Base-by-base conservation (phyloP, 2,329 filamentous ascomycete species). In the Alternaria novae-zelandiae region DNA sequence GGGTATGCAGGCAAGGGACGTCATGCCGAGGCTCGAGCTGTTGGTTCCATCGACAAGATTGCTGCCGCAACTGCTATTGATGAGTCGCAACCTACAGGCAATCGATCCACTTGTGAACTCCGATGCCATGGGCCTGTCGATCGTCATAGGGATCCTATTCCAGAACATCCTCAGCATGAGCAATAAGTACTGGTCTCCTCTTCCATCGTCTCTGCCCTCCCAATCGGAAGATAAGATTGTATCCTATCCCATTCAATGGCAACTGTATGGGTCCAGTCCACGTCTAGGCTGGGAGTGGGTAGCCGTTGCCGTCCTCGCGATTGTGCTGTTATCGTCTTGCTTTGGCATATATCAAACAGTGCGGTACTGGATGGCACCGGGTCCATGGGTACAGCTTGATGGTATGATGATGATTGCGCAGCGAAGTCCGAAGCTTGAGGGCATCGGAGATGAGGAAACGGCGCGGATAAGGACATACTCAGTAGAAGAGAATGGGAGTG, bases 241-340 rank as follows among this genome's bases (percentile, higher is more conserved):
- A 9, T 61, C 61, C 4, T 57, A 47, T n/a, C 61, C 54, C 0
- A 45, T 66, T 6, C 61, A 64, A 30, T 61, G 64, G 64, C 64
- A 66, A 21, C 15, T 66, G 11, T 59, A 66, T 23, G 54, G 57
- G 6, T 61, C 57, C 4, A 50, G 57, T 15, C 57, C 61, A 3
- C 46, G 61, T 17, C 8, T 61, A 6, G 5, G 20, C 4, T 66
- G 57, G 61, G 21, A 61, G 45, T 66, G 57, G 57, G 25, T 41
- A 11, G 28, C 46, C 5, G 53, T 66, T 11, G 30, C 30, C 23
- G n/a, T 64, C 15, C 30, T 64, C 44, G 28, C 44, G 12, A 25
- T 49, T 11, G 28, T 57, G 15, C 15, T 49, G 12, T 43, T 30
- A 6, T 45, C 36, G 21, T 50, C 50, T 17, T 50, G 44, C n/a